phyloP scores from a whole-genome alignment of 2,329 filamentous ascomycete genomes.

The Pseudogymnoascus sp. region DNA sequence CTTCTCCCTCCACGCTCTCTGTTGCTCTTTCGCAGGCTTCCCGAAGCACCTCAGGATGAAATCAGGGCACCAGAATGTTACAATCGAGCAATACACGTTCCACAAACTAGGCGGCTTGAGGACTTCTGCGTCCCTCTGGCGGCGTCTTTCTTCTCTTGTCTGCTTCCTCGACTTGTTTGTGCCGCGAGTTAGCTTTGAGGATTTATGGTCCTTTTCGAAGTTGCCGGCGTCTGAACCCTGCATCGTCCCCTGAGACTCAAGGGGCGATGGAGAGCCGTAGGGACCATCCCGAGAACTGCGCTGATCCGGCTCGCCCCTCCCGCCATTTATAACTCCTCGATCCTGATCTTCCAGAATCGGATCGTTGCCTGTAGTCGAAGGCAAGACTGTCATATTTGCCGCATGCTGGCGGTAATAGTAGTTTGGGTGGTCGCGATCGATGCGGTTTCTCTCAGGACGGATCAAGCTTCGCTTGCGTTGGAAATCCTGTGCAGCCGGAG shows the following conservation, averaged over 20 bases:
- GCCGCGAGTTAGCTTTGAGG: constrained; percentile 27
- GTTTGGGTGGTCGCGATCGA: constrained; percentile 82
- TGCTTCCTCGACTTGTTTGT: constrained; percentile 51
- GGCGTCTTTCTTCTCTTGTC: constrained; percentile 49
- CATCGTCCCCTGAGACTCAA: background rate
- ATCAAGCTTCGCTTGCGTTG: constrained; percentile 79
- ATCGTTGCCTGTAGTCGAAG: constrained; percentile 88
- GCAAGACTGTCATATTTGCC: constrained; percentile 80
- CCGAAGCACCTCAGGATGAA: constrained; percentile 79
- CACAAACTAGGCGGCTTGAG: constrained; percentile 77
- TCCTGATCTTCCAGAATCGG: constrained; percentile 74
- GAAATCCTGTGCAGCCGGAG: constrained; percentile 31
- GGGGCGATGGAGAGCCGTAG: constrained; percentile 22
- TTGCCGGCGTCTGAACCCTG: background rate
- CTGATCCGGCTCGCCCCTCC: constrained; percentile 25
- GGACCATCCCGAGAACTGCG: constrained; percentile 25
- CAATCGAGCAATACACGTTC: constrained; percentile 88
- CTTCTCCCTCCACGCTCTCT: constrained; percentile 94
- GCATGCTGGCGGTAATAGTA: constrained; percentile 95
- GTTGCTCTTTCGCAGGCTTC: constrained; percentile 75
- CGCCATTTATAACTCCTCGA: constrained; percentile 43
- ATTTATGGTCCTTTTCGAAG: constrained; percentile 3
- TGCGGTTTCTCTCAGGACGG: constrained; percentile 76
- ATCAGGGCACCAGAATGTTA: constrained; percentile 92
- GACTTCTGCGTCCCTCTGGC: constrained; percentile 47